Evolutionary conservation across 148 eudicot genomes (phyloP), one percentile per base, ranked within the genome.

Genomic region (Rhododendron henanense): DNA sequence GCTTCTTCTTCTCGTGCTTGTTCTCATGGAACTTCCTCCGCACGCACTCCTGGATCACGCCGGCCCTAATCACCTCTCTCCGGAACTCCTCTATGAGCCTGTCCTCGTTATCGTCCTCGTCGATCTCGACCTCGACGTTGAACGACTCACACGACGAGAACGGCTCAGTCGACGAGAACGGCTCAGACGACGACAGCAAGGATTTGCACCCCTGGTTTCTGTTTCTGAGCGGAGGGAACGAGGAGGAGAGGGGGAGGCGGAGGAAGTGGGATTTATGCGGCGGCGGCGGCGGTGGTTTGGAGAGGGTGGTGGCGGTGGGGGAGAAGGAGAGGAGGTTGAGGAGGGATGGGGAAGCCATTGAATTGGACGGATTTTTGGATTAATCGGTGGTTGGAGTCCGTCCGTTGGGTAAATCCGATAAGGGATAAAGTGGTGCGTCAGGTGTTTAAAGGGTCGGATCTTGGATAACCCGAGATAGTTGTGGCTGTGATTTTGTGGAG

Each of bases 51-150:
- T 95, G 99, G 15, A 96, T 94, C 81, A 96, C 88, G 0, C 97
- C 99, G 41, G 98, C 95, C 65, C 91, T 89, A 93, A 94, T 92
- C 0, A 96, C 99, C 90, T 96, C 99, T 18, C 99, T 89, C 21
- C 97, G 85, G 78, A 95, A 96, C 85, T 97, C 83, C 25, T 84
- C 85, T 55, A 96, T 81, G 4, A 95, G 88, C 87, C 89, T 86
- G 88, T 96, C 99, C 55, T 95, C 98, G 2, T 90, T 91, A 73
- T 95, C 99, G 71, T 96, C 89, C 0, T 94, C 98, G 57, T 93
- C 99, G 10, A 93, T 98, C 10, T 93, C 82, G 39, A 96, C 96
- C 87, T 96, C 94, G n/a, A 95, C 98, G 83, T 96, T 93, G 86
- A 94, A 96, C 6, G 61, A 55, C 21, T 55, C 61, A 5, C 6